Evolutionary conservation across 768 basidiomycete genomes (phyloP).

Genomic region (Agaricus blazei): DNA sequence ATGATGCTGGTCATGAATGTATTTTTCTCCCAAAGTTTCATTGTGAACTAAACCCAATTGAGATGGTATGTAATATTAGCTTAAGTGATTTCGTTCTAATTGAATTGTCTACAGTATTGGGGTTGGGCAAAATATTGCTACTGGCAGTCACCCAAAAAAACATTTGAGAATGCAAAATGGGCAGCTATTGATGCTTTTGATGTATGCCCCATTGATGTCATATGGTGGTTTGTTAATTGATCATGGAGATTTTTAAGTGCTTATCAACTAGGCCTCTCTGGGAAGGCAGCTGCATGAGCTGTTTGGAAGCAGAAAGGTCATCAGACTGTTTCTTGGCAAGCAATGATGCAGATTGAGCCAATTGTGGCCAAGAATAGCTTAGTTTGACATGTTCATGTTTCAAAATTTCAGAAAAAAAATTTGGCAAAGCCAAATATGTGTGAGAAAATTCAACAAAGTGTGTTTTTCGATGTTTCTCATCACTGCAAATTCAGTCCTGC

Average conservation of each 20-base stretch:
- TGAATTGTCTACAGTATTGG: constrained; percentile 22
- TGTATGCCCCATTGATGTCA: constrained; percentile 29
- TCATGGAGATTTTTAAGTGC: constrained; percentile 12
- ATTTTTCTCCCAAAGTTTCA: constrained; percentile 10
- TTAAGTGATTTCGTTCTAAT: background rate
- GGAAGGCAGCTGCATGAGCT: constrained; percentile 33
- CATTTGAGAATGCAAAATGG: constrained; percentile 25
- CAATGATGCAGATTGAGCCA: constrained; percentile 8
- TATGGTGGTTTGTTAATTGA: constrained; percentile 28
- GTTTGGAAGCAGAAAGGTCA: constrained; percentile 30
- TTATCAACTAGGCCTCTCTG: constrained; percentile 27
- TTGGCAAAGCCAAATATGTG: too few species aligned
- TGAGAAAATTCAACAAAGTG: too few species aligned
- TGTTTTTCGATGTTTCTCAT: too few species aligned
- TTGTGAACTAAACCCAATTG: constrained; percentile 24
- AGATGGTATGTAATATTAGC: constrained; percentile 24
- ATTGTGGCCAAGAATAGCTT: background rate
- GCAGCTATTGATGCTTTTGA: constrained; percentile 21
- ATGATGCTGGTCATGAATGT: constrained; percentile 23
- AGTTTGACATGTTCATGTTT: too few species aligned
- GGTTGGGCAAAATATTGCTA: constrained; percentile 33
- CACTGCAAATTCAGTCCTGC: too few species aligned
- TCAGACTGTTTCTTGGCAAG: constrained; percentile 14
- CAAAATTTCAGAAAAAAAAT: too few species aligned
- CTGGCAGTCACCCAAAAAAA: constrained; percentile 21